These are phyloP conservation scores for Wickerhamomyces xylosicus DNA, from an alignment of 805 yeast species.

Conservation along the genomic window DNA sequence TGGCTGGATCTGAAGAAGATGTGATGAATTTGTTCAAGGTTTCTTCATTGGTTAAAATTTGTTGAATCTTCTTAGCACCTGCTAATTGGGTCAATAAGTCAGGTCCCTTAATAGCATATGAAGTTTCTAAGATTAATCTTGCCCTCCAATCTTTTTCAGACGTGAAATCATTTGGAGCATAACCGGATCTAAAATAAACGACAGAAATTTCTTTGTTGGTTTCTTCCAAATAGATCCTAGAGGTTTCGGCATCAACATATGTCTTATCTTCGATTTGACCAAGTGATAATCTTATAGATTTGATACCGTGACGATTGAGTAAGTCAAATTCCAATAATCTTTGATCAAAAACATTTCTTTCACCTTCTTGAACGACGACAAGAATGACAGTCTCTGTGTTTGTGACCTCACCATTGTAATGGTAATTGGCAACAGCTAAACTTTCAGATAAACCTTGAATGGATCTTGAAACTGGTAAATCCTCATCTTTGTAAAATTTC, in stretches of 20 bases:
- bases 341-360: slow-evolving; percentile 88
- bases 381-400: slow-evolving; percentile 44
- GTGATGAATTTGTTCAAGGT: slow-evolving; percentile 39
- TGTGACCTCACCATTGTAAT: slow-evolving; percentile 32
- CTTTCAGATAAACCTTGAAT: slow-evolving; percentile 53
- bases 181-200: slow-evolving; percentile 85
- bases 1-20: slow-evolving; percentile 3
- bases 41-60: slow-evolving; percentile 54
- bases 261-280: slow-evolving; percentile 42
- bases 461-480: slow-evolving; percentile 63
- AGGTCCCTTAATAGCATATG: slow-evolving; percentile 86
- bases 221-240: slow-evolving; percentile 40
- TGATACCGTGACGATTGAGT: slow-evolving; percentile 42
- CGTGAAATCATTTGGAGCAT: slow-evolving; percentile 73
- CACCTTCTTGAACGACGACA: slow-evolving; percentile 76
- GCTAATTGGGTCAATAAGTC: slow-evolving; percentile 79
- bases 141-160: slow-evolving; percentile 65
- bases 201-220: slow-evolving; percentile 71
- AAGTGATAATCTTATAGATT: slow-evolving; percentile 57
- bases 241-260: slow-evolving; percentile 23
- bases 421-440: slow-evolving; percentile 50
- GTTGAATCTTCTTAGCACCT: slow-evolving; percentile 93
- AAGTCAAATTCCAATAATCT: slow-evolving; percentile 70
- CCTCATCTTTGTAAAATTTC: slow-evolving; percentile 32
- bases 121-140: slow-evolving; percentile 59